Percentiles rank a stretch among this genome's conserved stretches.
phyloP scores from a whole-genome alignment of 2,329 filamentous ascomycete genomes.

The Neofusicoccum cordaticola region DNA sequence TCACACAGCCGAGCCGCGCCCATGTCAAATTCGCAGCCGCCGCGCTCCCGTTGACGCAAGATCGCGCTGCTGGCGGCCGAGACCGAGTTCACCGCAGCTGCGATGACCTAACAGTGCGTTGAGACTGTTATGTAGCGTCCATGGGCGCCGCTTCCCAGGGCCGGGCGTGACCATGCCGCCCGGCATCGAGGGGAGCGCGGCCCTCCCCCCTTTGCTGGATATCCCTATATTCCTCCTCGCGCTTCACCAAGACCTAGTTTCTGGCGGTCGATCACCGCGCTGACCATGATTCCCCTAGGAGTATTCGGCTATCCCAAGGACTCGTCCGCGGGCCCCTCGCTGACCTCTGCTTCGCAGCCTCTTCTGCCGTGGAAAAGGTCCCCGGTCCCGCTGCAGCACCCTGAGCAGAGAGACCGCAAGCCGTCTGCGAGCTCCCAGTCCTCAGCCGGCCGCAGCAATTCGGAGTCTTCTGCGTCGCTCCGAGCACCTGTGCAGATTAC shows the following conservation, averaged over 20 bases:
- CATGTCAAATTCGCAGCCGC: constrained; percentile 4
- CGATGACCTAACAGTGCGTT: constrained; percentile 26
- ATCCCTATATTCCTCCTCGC: constrained; percentile 14
- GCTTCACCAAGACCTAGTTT: not conserved
- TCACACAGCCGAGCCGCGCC: constrained; percentile 29
- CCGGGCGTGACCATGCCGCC: not conserved
- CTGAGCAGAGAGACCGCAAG: constrained; percentile 27
- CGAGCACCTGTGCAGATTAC: not conserved
- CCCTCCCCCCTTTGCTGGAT: constrained; percentile 11
- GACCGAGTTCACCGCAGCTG: constrained; percentile 31
- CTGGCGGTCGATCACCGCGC: constrained; percentile 20
- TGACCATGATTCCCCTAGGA: constrained; percentile 42
- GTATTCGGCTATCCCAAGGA: constrained; percentile 33
- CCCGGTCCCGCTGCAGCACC: constrained; percentile 25
- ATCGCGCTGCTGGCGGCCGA: constrained; percentile 26
- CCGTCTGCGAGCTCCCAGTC: constrained; percentile 26
- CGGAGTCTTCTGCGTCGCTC: not conserved
- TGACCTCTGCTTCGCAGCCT: constrained; percentile 12
- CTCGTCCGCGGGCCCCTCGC: not conserved
- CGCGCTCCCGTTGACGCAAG: constrained; percentile 12
- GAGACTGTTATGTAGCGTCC: constrained; percentile 25
- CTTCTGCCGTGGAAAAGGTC: constrained; percentile 33
- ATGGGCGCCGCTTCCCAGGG: constrained; percentile 19
- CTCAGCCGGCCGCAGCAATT: constrained; percentile 1
- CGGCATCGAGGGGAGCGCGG: not conserved